Conservation (phyloP, 2,329 filamentous ascomycete genomes). For the Ophiosphaerella korrae region DNA sequence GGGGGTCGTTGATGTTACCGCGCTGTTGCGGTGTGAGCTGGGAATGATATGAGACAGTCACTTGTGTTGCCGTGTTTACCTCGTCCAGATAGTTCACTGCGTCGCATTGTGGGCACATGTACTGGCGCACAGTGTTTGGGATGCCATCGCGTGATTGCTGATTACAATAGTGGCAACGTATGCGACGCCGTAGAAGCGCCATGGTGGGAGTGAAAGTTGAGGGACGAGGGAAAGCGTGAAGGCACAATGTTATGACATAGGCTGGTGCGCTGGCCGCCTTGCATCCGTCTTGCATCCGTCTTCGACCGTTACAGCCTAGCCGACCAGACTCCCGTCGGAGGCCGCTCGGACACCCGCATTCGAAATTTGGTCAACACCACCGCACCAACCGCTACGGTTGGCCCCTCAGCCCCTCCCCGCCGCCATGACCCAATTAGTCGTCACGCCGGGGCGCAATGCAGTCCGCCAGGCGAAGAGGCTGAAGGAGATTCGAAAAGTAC, state of each 20-base stretch:
- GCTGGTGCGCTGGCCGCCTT: neutral
- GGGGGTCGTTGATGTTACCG: slow-evolving; percentile 89
- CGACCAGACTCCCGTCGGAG: slow-evolving; percentile 13
- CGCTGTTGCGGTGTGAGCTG: slow-evolving; percentile 59
- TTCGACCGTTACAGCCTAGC: neutral
- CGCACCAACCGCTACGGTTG: neutral
- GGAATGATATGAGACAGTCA: neutral
- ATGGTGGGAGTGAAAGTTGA: slow-evolving; percentile 20
- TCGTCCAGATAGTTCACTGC: slow-evolving; percentile 89
- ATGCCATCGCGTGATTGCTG: slow-evolving; percentile 27
- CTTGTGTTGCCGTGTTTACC: slow-evolving; percentile 53
- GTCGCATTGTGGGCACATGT: slow-evolving; percentile 67
- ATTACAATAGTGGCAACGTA: slow-evolving; percentile 46
- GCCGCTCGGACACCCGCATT: slow-evolving; percentile 20
- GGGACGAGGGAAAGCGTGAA: neutral
- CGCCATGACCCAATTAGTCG: slow-evolving; percentile 43
- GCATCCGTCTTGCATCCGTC: no score
- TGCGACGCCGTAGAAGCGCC: slow-evolving; percentile 40
- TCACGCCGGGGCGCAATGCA: slow-evolving; percentile 29
- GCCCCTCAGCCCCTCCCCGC: slow-evolving; percentile 56
- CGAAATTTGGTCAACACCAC: slow-evolving; percentile 20
- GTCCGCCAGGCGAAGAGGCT: slow-evolving; percentile 37
- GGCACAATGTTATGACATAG: slow-evolving; percentile 13
- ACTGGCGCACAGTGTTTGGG: slow-evolving; percentile 27
- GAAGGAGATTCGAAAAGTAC: slow-evolving; percentile 51